Evolutionary conservation across 805 yeast genomes (phyloP), one percentile per base, ranked within the genome.

Genomic region (Wickerhamomyces sydowiorum): DNA sequence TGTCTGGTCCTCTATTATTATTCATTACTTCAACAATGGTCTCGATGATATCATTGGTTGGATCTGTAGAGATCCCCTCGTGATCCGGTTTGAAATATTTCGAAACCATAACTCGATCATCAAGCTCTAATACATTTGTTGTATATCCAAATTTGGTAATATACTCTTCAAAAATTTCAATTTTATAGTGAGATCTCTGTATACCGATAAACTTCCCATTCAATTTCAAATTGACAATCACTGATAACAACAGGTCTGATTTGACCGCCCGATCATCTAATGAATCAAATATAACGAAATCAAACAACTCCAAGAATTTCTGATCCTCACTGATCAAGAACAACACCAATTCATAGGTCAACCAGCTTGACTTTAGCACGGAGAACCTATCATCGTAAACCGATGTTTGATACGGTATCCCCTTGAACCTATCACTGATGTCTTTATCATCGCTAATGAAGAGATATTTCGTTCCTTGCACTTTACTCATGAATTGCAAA

Each of bases 201-300:
- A 40, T 39, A 4, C 36, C 17, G 3, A 44, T 28, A 6, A 41
- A 19, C 24, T 32, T 41, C 3, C 12, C 19, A 2, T 6, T 25
- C 1, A 36, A 4, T 14, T 19, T 33, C 9, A 37, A 33, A 18
- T 36, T 23, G 4, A 17, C 10, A 18, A 43, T 25, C 13, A 44
- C 1, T 3, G 38, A 23, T 2, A 44, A 22, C 2, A 37, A 25
- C 12, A 41, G 17, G 15, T 44, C 42, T 1, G 41, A 27, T 5
- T 36, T 24, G 4, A 27, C 23, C 4, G 20, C 13, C 17, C 45
- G 13, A 12, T 19, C 21, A 44, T 41, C 47, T 9, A 44, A 12
- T 7, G 21, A 40, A 24, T 41, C 45, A 7, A 44, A n/a, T 0
- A 44, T 18, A 2, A 41, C 24, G 21, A 44, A 44, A 15, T 44